These are phyloP conservation scores for Hypholoma fasciculare DNA, from an alignment of 768 basidiomycete species.

Conservation along the genomic window DNA sequence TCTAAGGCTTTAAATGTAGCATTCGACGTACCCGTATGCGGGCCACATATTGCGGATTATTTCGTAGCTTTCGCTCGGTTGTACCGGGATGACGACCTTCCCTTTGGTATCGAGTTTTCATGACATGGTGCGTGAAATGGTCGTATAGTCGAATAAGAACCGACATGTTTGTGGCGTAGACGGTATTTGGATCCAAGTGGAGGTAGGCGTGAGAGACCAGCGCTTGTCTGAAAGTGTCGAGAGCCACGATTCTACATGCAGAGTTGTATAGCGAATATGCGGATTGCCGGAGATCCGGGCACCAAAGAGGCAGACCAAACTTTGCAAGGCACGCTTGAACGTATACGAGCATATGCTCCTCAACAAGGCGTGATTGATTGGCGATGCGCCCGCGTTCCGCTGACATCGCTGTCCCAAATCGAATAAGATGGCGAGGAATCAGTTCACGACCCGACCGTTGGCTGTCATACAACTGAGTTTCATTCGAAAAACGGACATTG, in stretches of 20 bases:
- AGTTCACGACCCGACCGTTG: too few species aligned
- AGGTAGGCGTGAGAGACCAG: neutral
- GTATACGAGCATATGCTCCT: neutral
- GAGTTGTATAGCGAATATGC: slow-evolving; percentile 15
- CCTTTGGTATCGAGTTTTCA: neutral
- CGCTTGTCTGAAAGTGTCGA: slow-evolving; percentile 10
- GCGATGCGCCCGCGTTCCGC: too few species aligned
- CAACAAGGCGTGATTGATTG: too few species aligned
- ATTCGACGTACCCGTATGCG: slow-evolving; percentile 2
- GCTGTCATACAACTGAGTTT: too few species aligned
- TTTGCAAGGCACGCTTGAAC: neutral
- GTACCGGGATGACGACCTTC: neutral
- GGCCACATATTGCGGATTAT: neutral
- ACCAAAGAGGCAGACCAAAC: neutral
- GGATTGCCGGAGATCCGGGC: slow-evolving; percentile 13
- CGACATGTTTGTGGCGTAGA: neutral
- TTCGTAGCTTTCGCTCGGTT: neutral
- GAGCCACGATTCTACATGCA: slow-evolving; percentile 12
- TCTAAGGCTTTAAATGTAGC: neutral
- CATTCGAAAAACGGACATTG: too few species aligned
- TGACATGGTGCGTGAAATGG: slow-evolving; percentile 4
- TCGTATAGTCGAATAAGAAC: slow-evolving; percentile 5
- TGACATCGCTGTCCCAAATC: too few species aligned
- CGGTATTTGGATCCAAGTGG: neutral
- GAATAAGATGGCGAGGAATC: too few species aligned